phyloP scores from a whole-genome alignment of 169 alveolate genomes.

The Toxoplasma gondii region DNA sequence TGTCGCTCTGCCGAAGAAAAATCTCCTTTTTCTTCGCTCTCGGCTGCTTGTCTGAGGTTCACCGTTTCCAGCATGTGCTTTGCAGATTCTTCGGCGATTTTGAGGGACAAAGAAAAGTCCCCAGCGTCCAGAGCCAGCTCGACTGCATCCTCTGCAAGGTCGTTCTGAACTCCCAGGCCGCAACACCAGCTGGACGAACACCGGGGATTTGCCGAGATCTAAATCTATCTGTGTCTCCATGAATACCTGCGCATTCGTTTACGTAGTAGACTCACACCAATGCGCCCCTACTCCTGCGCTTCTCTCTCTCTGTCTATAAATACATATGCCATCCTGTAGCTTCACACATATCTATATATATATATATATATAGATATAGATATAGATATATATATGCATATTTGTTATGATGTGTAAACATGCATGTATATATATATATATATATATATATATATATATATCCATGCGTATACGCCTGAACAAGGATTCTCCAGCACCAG shows the following conservation, averaged over 20 bases:
- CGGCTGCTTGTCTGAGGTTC: conserved; percentile 88
- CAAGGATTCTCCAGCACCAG: too few relatives aligned
- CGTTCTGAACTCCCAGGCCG: conserved; percentile 39
- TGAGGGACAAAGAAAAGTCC: conserved; percentile 90
- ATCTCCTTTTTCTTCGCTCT: conserved; percentile 88
- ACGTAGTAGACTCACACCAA: too few relatives aligned
- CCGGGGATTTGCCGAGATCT: too few relatives aligned
- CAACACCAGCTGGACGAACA: conserved; percentile 70
- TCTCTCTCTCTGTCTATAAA: too few relatives aligned
- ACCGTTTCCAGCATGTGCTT: conserved; percentile 89
- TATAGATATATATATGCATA: too few relatives aligned
- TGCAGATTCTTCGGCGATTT: conserved; percentile 86
- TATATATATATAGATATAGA: too few relatives aligned
- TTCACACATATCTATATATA: neutral
- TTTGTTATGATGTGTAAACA: too few relatives aligned
- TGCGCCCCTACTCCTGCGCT: too few relatives aligned
- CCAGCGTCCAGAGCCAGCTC: conserved; percentile 88
- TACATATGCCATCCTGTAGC: too few relatives aligned
- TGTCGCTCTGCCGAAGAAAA: conserved; percentile 92
- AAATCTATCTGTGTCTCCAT: too few relatives aligned
- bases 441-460: conserved; percentile 79
- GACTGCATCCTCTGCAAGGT: conserved; percentile 85
- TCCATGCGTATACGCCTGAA: neutral
- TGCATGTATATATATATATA: conserved; percentile 79
- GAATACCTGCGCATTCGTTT: too few relatives aligned